Evolutionary conservation across 495 filamentous ascomycete species (phyloP).

Genomic region (Aspergillus kassunensis): DNA sequence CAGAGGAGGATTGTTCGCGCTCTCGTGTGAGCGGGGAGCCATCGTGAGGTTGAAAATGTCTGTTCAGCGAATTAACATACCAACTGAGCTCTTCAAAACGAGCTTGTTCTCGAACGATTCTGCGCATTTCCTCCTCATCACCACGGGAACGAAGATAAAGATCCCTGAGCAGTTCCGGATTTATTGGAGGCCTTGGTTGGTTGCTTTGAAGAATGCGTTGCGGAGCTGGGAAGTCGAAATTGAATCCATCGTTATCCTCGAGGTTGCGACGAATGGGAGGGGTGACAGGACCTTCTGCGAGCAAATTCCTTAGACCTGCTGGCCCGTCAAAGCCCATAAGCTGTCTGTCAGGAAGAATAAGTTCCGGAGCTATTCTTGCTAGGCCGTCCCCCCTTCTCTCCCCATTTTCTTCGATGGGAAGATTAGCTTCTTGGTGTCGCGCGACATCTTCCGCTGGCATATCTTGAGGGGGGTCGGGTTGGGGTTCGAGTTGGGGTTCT

Average conservation of each 20-base stretch:
- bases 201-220: slow-evolving; percentile 22
- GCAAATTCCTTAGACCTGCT: slow-evolving; percentile 9
- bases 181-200: slow-evolving; percentile 29
- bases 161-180: slow-evolving; percentile 48
- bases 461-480: neutral
- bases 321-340: slow-evolving; percentile 9
- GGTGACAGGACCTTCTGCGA: neutral
- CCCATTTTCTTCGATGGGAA: neutral
- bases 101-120: slow-evolving; percentile 59
- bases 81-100: slow-evolving; percentile 52
- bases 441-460: slow-evolving; percentile 11
- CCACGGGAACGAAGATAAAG: slow-evolving; percentile 51
- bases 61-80: slow-evolving; percentile 39
- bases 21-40: neutral
- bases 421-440: slow-evolving; percentile 10
- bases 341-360: neutral
- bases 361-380: neutral
- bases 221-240: slow-evolving; percentile 37
- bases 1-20: neutral
- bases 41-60: slow-evolving; percentile 14
- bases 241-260: slow-evolving; percentile 23
- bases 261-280: slow-evolving; percentile 9
- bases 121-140: slow-evolving; percentile 54
- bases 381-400: neutral
- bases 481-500: too few relatives aligned